phyloP scores from a whole-genome alignment of 495 filamentous ascomycete genomes.

The Penicillium subrubescens region DNA sequence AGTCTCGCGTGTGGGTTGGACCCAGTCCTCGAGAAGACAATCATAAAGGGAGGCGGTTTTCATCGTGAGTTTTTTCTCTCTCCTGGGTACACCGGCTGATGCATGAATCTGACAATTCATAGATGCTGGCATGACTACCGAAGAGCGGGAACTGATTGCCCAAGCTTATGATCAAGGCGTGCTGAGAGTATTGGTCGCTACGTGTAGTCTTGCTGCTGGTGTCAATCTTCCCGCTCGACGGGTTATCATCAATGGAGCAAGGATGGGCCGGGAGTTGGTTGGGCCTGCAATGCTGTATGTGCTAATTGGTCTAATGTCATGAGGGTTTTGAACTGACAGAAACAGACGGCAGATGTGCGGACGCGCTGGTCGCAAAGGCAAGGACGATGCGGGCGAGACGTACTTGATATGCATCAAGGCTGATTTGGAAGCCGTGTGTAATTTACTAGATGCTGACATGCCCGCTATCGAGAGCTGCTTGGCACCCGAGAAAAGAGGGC shows the following conservation, averaged over 20 bases:
- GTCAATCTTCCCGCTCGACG: slow-evolving; percentile 77
- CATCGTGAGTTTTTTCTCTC: slow-evolving; percentile 55
- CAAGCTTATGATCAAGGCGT: slow-evolving; percentile 71
- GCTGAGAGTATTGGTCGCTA: slow-evolving; percentile 75
- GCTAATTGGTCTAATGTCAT: neutral
- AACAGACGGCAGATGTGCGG: slow-evolving; percentile 79
- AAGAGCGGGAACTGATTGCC: slow-evolving; percentile 77
- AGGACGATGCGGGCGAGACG: slow-evolving; percentile 79
- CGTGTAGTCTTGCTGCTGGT: slow-evolving; percentile 82
- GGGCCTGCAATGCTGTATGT: slow-evolving; percentile 73
- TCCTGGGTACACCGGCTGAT: neutral
- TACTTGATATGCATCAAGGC: slow-evolving; percentile 72
- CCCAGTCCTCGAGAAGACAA: slow-evolving; percentile 62
- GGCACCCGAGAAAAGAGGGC: slow-evolving; percentile 65
- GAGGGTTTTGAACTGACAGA: slow-evolving; percentile 5
- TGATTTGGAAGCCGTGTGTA: slow-evolving; percentile 70
- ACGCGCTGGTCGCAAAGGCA: slow-evolving; percentile 80
- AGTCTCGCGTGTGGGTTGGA: slow-evolving; percentile 71
- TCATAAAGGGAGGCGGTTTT: slow-evolving; percentile 71
- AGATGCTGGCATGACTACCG: slow-evolving; percentile 77
- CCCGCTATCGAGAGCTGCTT: slow-evolving; percentile 72
- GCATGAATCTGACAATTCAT: slow-evolving; percentile 5
- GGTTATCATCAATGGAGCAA: slow-evolving; percentile 76
- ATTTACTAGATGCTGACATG: slow-evolving; percentile 73
- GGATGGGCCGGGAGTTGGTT: slow-evolving; percentile 77